Conservation (phyloP, 768 basidiomycete species). For the Hysterangium stoloniferum region DNA sequence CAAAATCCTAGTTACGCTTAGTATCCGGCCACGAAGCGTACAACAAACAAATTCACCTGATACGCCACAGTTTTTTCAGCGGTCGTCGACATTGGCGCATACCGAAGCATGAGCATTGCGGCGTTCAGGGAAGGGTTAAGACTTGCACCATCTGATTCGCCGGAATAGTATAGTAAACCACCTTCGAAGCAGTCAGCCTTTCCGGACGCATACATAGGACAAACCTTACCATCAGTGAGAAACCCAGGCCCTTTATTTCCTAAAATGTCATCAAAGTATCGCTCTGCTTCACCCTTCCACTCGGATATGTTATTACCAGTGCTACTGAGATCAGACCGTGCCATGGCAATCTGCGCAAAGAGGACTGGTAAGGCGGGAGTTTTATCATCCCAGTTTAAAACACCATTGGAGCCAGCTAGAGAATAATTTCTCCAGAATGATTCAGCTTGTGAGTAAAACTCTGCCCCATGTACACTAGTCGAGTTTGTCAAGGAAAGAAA, state of each 20-base stretch:
- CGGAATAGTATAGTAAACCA: constrained; percentile 74
- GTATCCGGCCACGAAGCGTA: constrained; percentile 9
- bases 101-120: constrained; percentile 76
- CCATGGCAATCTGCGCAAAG: constrained; percentile 63
- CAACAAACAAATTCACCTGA: constrained; percentile 31
- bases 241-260: constrained; percentile 45
- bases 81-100: constrained; percentile 64
- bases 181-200: constrained; percentile 33
- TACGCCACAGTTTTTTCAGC: constrained; percentile 52
- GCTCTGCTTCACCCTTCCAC: constrained; percentile 68
- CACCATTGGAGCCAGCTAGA: constrained; percentile 42
- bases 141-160: constrained; percentile 72
- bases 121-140: constrained; percentile 84
- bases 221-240: constrained; percentile 50
- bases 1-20: constrained; percentile 47
- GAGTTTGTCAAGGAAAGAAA: constrained; percentile 64
- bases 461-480: constrained; percentile 22
- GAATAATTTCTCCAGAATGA: constrained; percentile 49
- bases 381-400: constrained; percentile 89
- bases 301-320: constrained; percentile 44
- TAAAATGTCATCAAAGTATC: constrained; percentile 67
- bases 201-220: not conserved
- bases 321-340: constrained; percentile 38
- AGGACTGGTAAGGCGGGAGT: constrained; percentile 69
- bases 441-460: constrained; percentile 56